Conservation (phyloP, 345 rosid species). For the Arabidopsis suecica region DNA sequence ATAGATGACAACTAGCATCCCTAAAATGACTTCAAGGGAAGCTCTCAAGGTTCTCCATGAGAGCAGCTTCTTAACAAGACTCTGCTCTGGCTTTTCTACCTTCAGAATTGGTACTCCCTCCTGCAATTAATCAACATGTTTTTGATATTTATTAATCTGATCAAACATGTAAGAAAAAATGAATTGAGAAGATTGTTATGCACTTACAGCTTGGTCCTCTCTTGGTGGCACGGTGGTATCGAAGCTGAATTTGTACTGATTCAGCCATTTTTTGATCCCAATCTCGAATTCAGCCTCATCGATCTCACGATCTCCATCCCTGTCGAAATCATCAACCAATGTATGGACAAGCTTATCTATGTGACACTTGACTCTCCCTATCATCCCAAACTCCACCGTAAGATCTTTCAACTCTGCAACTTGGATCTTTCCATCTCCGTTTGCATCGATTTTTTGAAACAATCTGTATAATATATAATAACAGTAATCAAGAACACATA, state of each 20-base stretch:
- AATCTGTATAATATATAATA: background rate
- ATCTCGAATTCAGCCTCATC: conserved; percentile 21
- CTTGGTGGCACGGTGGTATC: background rate
- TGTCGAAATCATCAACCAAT: conserved; percentile 34
- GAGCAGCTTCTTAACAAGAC: conserved; percentile 24
- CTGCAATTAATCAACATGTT: background rate
- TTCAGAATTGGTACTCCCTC: conserved; percentile 27
- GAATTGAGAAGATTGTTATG: background rate
- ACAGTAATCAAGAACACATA: too few relatives aligned
- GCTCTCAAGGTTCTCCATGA: conserved; percentile 25
- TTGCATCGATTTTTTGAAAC: conserved; percentile 38
- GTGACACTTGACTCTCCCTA: conserved; percentile 36
- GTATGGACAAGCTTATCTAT: conserved; percentile 21
- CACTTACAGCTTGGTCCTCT: conserved; percentile 28
- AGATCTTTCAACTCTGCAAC: conserved; percentile 32
- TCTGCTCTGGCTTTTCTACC: conserved; percentile 28
- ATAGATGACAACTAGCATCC: conserved; percentile 33
- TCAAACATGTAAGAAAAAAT: background rate
- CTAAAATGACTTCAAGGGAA: conserved; percentile 33
- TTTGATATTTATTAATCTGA: background rate
- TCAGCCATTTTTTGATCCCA: conserved; percentile 28
- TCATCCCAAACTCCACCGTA: conserved; percentile 34
- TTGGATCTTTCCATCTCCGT: conserved; percentile 40
- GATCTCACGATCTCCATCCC: conserved; percentile 19
- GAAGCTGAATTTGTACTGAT: conserved; percentile 16